Evolutionary conservation across 208 protist species (phyloP).

Genomic region (Phytomonas francai): DNA sequence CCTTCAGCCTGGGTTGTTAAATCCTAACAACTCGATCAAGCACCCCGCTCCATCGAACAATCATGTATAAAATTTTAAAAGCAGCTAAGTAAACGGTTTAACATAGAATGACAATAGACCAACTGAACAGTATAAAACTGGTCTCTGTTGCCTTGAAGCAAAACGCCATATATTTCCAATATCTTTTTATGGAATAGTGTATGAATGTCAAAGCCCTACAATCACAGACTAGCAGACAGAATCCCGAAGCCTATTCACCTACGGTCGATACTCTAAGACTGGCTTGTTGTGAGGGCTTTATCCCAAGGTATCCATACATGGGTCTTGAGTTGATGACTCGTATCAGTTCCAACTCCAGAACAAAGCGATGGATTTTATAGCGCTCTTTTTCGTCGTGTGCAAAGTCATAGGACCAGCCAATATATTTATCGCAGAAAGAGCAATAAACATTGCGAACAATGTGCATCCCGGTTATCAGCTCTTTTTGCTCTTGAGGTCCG

Average conservation of each 20-base stretch:
- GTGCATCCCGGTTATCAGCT: slow-evolving; percentile 69
- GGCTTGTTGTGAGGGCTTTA: background rate
- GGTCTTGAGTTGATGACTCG: slow-evolving; percentile 17
- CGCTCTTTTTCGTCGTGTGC: slow-evolving; percentile 64
- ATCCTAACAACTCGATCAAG: background rate
- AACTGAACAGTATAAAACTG: background rate
- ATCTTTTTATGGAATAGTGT: background rate
- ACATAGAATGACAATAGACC: background rate
- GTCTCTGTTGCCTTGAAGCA: background rate
- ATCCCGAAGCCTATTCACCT: background rate
- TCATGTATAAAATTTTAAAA: background rate
- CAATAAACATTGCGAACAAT: slow-evolving; percentile 78
- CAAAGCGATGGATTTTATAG: slow-evolving; percentile 76
- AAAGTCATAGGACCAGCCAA: slow-evolving; percentile 83
- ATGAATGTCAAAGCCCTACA: background rate
- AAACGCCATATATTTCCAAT: background rate
- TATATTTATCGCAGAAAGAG: slow-evolving; percentile 54
- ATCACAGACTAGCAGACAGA: background rate
- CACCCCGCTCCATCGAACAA: background rate
- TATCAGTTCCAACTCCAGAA: slow-evolving; percentile 61
- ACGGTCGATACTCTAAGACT: background rate
- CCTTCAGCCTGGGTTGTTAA: background rate
- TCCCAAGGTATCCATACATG: slow-evolving; percentile 7
- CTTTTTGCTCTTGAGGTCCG: slow-evolving; percentile 65
- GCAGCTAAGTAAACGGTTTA: background rate